Base-by-base conservation (phyloP, 78 protist genomes). In the Dictyostelium citrinum region DNA sequence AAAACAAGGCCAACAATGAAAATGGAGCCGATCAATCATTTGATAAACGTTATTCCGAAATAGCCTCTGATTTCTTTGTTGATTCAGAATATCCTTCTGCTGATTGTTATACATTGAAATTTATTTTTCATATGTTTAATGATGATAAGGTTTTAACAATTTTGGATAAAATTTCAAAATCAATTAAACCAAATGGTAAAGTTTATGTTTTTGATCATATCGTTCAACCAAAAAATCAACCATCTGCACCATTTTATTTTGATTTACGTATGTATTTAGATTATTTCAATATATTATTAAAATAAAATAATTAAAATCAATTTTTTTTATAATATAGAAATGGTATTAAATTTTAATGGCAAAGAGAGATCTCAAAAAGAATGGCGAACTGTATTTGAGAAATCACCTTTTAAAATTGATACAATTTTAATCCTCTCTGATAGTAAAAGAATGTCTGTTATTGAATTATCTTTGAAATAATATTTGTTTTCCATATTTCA, bases 181-280 rank as follows among this genome's bases (percentile, higher is more conserved):
- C 90, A 49, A 68, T 83, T 24, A 37, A 35, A 27, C 16, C 17
- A 6, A 29, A 41, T 29, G 78, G 90, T 24, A 68, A 83, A 71
- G 35, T 83, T 8, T 83, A 71, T 71, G 74, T 83, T 14, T 83
- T 71, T 71, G 90, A 83, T 71, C 27, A n/a, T 29, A 49, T 83
- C 0, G 49, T 70, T 29, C 58, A 71, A 24, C 72, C 64, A n/a
- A 61, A 82, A 27, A 82, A 68, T 43, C 60, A 24, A 61, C 51
- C 37, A 16, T 41, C 41, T 43, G 51, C 49, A 9, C 46, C 61
- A 27, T 27, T 61, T 29, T 64, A 35, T 10, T 27, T 81, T 61
- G 86, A 81, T 61, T n/a, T 58, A 81, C 86, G 76, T 61, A 81
- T 39, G 86, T 79, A 71, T 71, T 6, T n/a, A 68, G 27, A 16